Evolutionary conservation across 148 eudicot genomes (phyloP).

Genomic region (Fallopia convolvulus): DNA sequence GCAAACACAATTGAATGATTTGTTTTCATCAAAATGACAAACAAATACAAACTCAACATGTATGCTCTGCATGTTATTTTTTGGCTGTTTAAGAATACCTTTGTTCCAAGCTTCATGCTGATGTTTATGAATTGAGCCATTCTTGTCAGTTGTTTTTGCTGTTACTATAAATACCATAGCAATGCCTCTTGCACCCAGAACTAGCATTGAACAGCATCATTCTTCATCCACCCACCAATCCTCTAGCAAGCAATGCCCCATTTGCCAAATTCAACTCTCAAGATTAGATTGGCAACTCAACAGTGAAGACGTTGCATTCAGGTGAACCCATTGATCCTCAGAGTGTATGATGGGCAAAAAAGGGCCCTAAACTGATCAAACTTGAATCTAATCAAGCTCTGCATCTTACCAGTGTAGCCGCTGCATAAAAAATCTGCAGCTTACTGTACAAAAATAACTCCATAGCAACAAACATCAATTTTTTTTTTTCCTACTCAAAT

Average conservation of each 20-base stretch:
- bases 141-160: not conserved
- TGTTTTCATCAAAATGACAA: not conserved
- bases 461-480: not conserved
- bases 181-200: not conserved
- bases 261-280: not conserved
- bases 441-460: not conserved
- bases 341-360: too few relatives aligned
- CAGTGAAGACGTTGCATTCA: not conserved
- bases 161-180: not conserved
- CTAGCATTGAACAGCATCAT: not conserved
- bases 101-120: not conserved
- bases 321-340: not conserved
- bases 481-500: not conserved
- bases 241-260: not conserved
- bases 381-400: not conserved
- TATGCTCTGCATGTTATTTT: too few relatives aligned
- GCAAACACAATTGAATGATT: not conserved
- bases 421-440: not conserved
- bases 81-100: not conserved
- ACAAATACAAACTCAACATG: not conserved
- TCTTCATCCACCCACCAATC: not conserved
- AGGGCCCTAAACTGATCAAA: not conserved
- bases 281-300: not conserved
- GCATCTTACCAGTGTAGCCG: not conserved
- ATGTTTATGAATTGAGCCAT: not conserved